phyloP scores from a whole-genome alignment of 2,329 filamentous ascomycete genomes.

The Aspergillus eucalypticola region DNA sequence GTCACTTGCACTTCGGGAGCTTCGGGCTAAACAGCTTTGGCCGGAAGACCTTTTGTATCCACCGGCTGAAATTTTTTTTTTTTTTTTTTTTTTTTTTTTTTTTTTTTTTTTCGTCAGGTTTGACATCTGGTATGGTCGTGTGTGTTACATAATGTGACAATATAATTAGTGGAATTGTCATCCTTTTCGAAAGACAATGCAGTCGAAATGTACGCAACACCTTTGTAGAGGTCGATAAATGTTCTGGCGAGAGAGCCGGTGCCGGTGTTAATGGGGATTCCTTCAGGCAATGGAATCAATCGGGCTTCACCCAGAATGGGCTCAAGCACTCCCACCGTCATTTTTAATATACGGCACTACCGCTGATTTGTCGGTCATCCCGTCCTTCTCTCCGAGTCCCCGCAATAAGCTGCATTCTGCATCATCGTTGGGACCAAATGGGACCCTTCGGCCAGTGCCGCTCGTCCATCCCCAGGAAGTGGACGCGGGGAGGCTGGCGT shows the following conservation, averaged over 20 bases:
- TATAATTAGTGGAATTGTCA: no score
- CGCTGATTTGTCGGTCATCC: background rate
- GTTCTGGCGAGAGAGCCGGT: no score
- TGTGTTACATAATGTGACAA: no score
- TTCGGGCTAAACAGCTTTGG: constrained; percentile 28
- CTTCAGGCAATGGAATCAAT: background rate
- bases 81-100: no score
- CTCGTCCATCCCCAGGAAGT: background rate
- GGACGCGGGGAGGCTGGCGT: background rate
- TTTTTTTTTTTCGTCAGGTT: background rate
- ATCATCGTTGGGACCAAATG: background rate
- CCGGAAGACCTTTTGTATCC: background rate
- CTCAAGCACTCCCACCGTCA: background rate
- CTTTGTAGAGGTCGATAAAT: no score
- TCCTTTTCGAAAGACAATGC: no score
- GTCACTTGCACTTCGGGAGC: constrained; percentile 38
- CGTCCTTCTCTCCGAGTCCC: background rate
- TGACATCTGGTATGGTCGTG: background rate
- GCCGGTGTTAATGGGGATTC: no score
- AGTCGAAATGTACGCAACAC: no score
- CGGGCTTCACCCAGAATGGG: background rate
- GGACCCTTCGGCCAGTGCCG: background rate
- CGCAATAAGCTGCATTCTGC: background rate
- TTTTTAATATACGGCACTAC: background rate
- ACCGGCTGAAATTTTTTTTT: background rate